Percentiles rank a stretch among this genome's conserved stretches.
These are phyloP conservation scores for Alternaria panax DNA, from an alignment of 2,329 filamentous ascomycete genomes.

Conservation along the genomic window DNA sequence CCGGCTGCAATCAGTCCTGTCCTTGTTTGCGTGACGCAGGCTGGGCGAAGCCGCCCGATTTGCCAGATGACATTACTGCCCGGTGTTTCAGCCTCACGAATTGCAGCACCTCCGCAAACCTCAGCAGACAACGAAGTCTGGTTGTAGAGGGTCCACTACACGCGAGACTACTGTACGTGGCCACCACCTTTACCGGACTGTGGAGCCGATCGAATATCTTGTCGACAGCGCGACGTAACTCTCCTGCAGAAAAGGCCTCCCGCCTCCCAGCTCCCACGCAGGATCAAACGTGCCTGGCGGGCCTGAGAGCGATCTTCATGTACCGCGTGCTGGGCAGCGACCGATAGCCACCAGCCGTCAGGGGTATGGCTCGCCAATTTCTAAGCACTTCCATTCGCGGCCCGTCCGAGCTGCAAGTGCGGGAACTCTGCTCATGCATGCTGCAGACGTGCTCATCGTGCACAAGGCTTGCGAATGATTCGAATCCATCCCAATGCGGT, in stretches of 20 bases:
- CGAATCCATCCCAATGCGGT: conserved; percentile 34
- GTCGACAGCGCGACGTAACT: conserved; percentile 2
- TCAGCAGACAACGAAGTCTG: conserved; percentile 13
- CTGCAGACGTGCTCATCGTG: conserved; percentile 36
- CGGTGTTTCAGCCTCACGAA: conserved; percentile 31
- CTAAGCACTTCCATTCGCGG: conserved; percentile 30
- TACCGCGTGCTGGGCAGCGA: conserved; percentile 12
- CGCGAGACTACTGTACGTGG: conserved; percentile 6
- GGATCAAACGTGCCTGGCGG: conserved; percentile 16
- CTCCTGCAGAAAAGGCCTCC: background rate
- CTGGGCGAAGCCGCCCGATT: conserved; percentile 24
- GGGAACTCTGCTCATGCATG: conserved; percentile 38
- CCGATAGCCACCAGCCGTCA: conserved; percentile 19
- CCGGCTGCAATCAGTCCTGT: conserved; percentile 5
- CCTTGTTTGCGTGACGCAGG: conserved; percentile 1
- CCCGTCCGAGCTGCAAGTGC: conserved; percentile 27
- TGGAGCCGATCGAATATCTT: conserved; percentile 13
- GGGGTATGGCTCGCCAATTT: conserved; percentile 21
- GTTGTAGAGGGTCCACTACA: conserved; percentile 2
- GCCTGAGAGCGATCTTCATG: conserved; percentile 20
- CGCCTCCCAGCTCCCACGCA: conserved; percentile 2
- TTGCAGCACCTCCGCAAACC: conserved; percentile 18
- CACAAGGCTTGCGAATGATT: conserved; percentile 38
- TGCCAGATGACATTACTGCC: conserved; percentile 13
- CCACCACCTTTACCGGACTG: conserved; percentile 13